Base-by-base conservation (phyloP, 139 green algal species). In the Chara braunii region DNA sequence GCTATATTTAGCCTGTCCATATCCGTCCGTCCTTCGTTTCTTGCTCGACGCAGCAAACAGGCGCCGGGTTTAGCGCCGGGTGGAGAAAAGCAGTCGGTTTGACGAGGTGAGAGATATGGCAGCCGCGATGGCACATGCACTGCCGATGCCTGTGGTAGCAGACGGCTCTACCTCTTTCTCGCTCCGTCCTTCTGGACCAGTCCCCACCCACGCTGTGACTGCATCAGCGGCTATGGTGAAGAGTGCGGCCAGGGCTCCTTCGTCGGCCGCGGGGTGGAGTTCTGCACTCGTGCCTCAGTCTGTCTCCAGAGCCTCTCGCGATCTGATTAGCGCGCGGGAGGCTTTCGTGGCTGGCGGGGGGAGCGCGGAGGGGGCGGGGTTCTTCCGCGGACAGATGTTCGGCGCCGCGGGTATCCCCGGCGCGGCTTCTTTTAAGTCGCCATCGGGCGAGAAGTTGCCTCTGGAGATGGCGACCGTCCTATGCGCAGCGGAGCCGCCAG, bases 201-300 rank as follows among this genome's bases (percentile, higher is more conserved):
- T 60, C 52, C 31, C 60, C 43, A 51, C 60, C n/a, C 18, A 28
- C 18, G 65, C 68, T 44, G 65, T 78, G 14, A 51, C 70, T 23
- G 65, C 66, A 18, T 75, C 65, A n/a, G n/a, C 37, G 70, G 68
- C 42, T 37, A 74, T 11, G 68, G 44, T 9, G 24, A 22, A 35
- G 36, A 78, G 30, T 74, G 18, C 65, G 53, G 55, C 24, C 22
- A 71, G 62, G 55, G 69, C 24, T 56, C 62, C 24, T 53, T 71
- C 55, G 62, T 33, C 33, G 57, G n/a, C n/a, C n/a, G 62, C 11
- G 55, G 43, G 56, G 62, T 72, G 61, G 42, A 64, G 12, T 68
- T 11, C 23, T 11, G 28, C 22, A 63, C 9, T 30, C 48, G 9
- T 24, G 2, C n/a, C 23, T 30, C 26, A 18, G 40, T 18, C 40